Conservation (phyloP, 345 rosid genomes). For the Aquilaria yunnanensis region DNA sequence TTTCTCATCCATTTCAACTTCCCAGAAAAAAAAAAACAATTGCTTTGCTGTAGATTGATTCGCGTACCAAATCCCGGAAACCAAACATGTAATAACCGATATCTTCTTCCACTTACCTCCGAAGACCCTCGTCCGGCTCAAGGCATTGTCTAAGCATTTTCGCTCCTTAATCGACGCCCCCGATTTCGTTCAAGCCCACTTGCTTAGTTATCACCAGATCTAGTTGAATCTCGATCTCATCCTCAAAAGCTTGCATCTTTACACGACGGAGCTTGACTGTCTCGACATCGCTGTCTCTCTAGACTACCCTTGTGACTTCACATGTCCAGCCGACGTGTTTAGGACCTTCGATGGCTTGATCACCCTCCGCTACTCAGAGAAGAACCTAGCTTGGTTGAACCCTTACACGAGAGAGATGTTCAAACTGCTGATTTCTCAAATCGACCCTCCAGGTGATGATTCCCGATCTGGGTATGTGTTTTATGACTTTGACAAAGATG, state of each 20-base stretch:
- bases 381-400: slow-evolving; percentile 7
- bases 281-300: neutral
- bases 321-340: slow-evolving; percentile 2
- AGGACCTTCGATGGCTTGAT: slow-evolving; percentile 16
- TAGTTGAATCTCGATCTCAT: slow-evolving; percentile 12
- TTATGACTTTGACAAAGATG: too few relatives aligned
- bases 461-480: too few relatives aligned
- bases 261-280: slow-evolving; percentile 8
- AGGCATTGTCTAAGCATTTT: slow-evolving; percentile 4
- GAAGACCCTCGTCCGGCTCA: slow-evolving; percentile 7
- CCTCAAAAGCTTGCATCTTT: slow-evolving; percentile 16
- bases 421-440: slow-evolving; percentile 1
- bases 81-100: neutral
- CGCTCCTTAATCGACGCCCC: slow-evolving; percentile 8
- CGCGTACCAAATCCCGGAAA: too few relatives aligned
- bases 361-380: slow-evolving; percentile 12
- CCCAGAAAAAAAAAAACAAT: too few relatives aligned
- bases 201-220: neutral
- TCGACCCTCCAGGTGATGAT: too few relatives aligned
- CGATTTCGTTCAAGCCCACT: slow-evolving; percentile 1
- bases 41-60: too few relatives aligned
- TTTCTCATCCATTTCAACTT: too few relatives aligned
- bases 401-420: slow-evolving; percentile 8
- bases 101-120: slow-evolving; percentile 8
- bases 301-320: slow-evolving; percentile 2